Evolutionary conservation across 2,329 filamentous ascomycete genomes (phyloP), one percentile per base, ranked within the genome.

Genomic region (Trichophyton benhamiae): DNA sequence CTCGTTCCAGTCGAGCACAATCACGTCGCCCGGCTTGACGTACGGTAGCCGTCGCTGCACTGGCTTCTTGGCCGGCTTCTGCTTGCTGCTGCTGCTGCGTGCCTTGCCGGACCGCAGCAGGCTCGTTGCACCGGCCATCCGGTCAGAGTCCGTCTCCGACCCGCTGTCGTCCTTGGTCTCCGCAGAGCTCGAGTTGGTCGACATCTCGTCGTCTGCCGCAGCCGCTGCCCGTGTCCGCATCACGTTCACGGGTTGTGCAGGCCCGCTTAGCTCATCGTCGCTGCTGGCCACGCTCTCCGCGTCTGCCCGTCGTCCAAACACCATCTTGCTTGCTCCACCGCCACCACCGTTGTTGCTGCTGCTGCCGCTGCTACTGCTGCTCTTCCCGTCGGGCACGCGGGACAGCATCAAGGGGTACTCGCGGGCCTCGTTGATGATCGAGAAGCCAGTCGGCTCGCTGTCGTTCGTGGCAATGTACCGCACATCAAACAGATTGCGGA

Each of bases 1-100:
- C 6, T 84, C 77, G 49, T 79, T 83, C 91, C 92, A 99, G 67
- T 97, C 91, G 9, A 96, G 82, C 4, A 97, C 79, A 57, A 99
- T 84, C 25, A 84, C 89, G 73, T 99, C 94, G 58, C 88, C 87
- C 27, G 92, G 82, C 41, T 88, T 84, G 66, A 97, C 82, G 46
- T 95, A 77, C 0, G 87, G 84, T 2, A 62, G 55, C 11, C 60
- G 59, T 1, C 44, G 52, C 20, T 57, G 57, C 22, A 38, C 33
- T 4, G 60, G 15, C 20, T 83, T 83, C 15, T 41, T 52, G 17
- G 57, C 58, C 17, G 53, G 49, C 17, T 33, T 48, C 15, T 52
- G 17, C 60, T 57, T 65, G 27, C 6, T 7, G 27, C 27, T 30
- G 27, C 27, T 30, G 27, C 27, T 30, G 41, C 49, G 22, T 4